These are phyloP conservation scores for Populus hybrid DNA, from an alignment of 441 rosid species.

Conservation along the genomic window DNA sequence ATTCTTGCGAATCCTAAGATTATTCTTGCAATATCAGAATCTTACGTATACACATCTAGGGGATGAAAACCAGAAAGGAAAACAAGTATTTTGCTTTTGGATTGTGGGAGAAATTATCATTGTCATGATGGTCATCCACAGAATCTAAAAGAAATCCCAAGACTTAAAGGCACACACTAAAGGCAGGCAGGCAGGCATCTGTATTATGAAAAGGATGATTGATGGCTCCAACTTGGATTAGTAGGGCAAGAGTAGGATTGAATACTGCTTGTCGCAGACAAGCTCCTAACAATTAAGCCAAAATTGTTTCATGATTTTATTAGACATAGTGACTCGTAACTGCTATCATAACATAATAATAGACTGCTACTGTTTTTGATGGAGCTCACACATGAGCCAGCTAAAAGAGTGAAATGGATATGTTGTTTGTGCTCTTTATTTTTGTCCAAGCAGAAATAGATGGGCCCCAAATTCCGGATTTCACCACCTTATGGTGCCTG, in stretches of 20 bases:
- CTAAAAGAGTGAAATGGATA: background rate
- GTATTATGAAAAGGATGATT: background rate
- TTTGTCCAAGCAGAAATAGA: background rate
- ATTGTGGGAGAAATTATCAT: background rate
- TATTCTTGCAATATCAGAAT: background rate
- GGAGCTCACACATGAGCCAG: background rate
- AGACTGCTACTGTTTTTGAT: background rate
- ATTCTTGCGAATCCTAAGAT: background rate
- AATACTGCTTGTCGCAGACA: background rate
- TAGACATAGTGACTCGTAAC: background rate
- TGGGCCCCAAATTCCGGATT: background rate
- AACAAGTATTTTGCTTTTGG: background rate
- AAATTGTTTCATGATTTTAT: background rate
- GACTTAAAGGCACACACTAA: background rate
- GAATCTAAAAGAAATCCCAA: background rate
- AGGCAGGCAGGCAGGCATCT: background rate
- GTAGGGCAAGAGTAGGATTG: background rate
- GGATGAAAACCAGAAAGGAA: background rate
- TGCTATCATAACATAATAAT: background rate
- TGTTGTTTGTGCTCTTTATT: background rate
- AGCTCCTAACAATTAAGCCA: background rate
- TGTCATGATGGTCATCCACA: background rate
- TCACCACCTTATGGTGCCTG: background rate
- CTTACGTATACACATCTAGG: background rate
- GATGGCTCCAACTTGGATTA: background rate